Conservation (phyloP, 192 early-diverging fungal species). For the Geranomyces michiganensis region DNA sequence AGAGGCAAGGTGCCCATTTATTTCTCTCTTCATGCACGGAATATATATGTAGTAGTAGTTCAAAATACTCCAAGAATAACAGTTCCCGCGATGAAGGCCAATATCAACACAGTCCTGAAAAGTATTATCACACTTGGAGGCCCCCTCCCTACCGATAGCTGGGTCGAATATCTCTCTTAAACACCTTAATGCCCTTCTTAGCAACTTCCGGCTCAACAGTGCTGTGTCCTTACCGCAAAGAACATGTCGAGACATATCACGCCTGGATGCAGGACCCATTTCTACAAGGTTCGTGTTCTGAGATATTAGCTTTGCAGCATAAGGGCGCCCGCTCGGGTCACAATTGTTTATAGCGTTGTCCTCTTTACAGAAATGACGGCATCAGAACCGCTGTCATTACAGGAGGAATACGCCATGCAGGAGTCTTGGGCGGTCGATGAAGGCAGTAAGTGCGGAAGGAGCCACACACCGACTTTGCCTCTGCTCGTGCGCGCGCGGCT, state of each 20-base stretch:
- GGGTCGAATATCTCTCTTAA: too few species aligned
- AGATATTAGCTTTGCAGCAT: background rate
- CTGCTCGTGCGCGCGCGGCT: background rate
- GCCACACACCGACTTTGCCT: background rate
- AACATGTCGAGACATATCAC: constrained; percentile 90
- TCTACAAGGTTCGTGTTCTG: constrained; percentile 62
- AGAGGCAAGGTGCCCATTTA: too few species aligned
- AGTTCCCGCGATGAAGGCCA: constrained; percentile 23
- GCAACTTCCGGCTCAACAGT: constrained; percentile 49
- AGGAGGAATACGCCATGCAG: constrained; percentile 97
- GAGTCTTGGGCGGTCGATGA: constrained; percentile 83
- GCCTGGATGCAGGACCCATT: constrained; percentile 94
- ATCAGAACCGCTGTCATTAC: constrained; percentile 87
- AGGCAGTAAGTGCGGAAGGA: constrained; percentile 54
- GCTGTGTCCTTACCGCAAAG: constrained; percentile 83
- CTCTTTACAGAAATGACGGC: constrained; percentile 81
- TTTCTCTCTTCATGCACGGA: too few species aligned
- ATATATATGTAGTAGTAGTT: too few species aligned
- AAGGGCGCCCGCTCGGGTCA: background rate
- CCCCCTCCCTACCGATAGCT: too few species aligned
- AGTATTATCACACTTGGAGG: background rate
- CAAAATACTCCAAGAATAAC: too few species aligned
- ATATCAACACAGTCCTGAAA: constrained; percentile 23
- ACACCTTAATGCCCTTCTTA: background rate
- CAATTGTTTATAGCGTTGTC: background rate